Evolutionary conservation across 2,329 filamentous ascomycete species (phyloP), one percentile per base, ranked within the genome.

Genomic region (Talaromyces sp.): DNA sequence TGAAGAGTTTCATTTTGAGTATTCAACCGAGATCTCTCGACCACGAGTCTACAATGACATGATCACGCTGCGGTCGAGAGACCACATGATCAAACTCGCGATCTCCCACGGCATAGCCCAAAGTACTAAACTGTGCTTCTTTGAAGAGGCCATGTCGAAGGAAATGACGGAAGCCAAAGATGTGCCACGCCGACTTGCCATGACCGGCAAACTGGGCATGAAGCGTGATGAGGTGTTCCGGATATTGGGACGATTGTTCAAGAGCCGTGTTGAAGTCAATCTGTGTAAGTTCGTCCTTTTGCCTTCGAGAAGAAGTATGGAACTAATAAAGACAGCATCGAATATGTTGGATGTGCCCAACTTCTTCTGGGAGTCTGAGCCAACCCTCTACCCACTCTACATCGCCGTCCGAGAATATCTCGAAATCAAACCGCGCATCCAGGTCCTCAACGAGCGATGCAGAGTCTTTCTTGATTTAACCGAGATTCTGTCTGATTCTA

Each of bases 1-100:
- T 0, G 95, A 99, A 75, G 94, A 98, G 74, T 97, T 99, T 72
- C 94, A 99, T 75, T 99, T 99, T 74, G 93, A 98, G 77, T 99
- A 99, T 81, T 96, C 92, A 72, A 85, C 88, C 0, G 85, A 92
- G 65, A 92, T 95, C 39, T 90, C 93, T 67, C 87, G 93, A 59
- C 95, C 95, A 4, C 87, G 95, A 64, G 91, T 99, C 35, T 99
- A 96, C 81, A 98, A 99, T 79, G 95, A 99, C 77, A 99, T 99
- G 95, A 98, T 99, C 72, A 99, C 95, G 0, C 82, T 99, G 52
- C 85, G 96, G 68, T 96, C 92, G 66, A 89, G 92, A 45, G 95
- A 99, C 79, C 95, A 99, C 79, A 98, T 99, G 94, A 96, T 98
- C 75, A 98, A 98, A 79, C 84, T 99, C 16, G 93, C 94, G 39